Percentiles rank a stretch among this genome's conserved stretches.
These are phyloP conservation scores for Sanghuangporus baumii DNA, from an alignment of 1,284 basidiomycete species.

Conservation along the genomic window DNA sequence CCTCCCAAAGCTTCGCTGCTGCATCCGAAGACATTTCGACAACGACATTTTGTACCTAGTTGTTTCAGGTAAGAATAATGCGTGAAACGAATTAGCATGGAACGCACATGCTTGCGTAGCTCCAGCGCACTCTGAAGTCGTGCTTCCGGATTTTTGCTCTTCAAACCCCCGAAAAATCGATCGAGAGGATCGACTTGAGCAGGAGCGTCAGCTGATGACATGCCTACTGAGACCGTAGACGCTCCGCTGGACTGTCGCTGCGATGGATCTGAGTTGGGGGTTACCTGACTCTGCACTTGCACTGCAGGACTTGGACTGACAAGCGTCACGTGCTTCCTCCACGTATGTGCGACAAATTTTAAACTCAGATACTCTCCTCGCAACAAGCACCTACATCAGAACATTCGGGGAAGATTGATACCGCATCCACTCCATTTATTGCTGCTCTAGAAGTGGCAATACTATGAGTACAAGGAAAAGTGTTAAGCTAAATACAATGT, in stretches of 20 bases:
- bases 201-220: constrained; percentile 53
- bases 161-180: constrained; percentile 61
- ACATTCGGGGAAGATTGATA: neutral
- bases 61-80: constrained; percentile 7
- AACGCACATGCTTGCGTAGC: constrained; percentile 59
- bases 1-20: constrained; percentile 75
- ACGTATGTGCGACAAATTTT: too few species aligned
- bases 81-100: constrained; percentile 2
- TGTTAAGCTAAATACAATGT: constrained; percentile 10
- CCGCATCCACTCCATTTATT: neutral
- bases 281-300: too few species aligned
- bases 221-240: constrained; percentile 23
- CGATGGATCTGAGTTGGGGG: neutral
- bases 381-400: neutral
- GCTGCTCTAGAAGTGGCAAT: neutral
- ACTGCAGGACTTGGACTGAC: too few species aligned
- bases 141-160: constrained; percentile 55
- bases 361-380: neutral
- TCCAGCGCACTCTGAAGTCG: constrained; percentile 61
- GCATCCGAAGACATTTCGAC: constrained; percentile 75
- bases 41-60: constrained; percentile 62
- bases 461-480: constrained; percentile 9
- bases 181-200: constrained; percentile 56
- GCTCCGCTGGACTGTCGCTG: neutral
- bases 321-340: too few species aligned